Conservation (phyloP, 352 stramenopile species). For the Phytophthora podocarpi region DNA sequence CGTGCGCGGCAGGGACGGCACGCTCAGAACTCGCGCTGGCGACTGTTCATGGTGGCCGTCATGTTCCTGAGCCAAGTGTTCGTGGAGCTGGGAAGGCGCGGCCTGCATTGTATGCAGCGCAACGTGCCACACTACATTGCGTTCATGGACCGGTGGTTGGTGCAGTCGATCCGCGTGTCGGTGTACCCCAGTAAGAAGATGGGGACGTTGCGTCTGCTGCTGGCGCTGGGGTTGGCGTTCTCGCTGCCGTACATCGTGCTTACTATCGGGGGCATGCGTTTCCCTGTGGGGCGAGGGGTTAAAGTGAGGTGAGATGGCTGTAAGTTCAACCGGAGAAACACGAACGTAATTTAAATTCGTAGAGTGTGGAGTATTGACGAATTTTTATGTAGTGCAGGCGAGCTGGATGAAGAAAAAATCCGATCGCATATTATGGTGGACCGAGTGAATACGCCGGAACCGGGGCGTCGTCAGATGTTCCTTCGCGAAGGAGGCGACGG, state of each 20-base stretch:
- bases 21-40: slow-evolving; percentile 39
- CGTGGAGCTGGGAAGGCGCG: slow-evolving; percentile 50
- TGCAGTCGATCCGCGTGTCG: slow-evolving; percentile 50
- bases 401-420: slow-evolving; percentile 65
- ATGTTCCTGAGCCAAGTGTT: slow-evolving; percentile 56
- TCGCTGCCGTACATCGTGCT: slow-evolving; percentile 53
- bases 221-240: slow-evolving; percentile 44
- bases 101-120: slow-evolving; percentile 51
- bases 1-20: slow-evolving; percentile 11
- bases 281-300: slow-evolving; percentile 19
- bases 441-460: slow-evolving; percentile 19
- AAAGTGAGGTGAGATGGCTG: slow-evolving; percentile 16
- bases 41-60: slow-evolving; percentile 44
- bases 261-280: slow-evolving; percentile 45
- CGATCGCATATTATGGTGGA: slow-evolving; percentile 71
- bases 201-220: slow-evolving; percentile 42
- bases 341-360: too few species aligned
- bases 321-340: too few species aligned
- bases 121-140: slow-evolving; percentile 52
- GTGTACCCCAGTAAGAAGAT: slow-evolving; percentile 43
- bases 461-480: slow-evolving; percentile 47
- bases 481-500: slow-evolving; percentile 55
- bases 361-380: slow-evolving; percentile 1
- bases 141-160: slow-evolving; percentile 54
- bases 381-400: slow-evolving; percentile 29